Conservation (phyloP, 176 grass and related monocot genomes). For the Pontederia crassipes region DNA sequence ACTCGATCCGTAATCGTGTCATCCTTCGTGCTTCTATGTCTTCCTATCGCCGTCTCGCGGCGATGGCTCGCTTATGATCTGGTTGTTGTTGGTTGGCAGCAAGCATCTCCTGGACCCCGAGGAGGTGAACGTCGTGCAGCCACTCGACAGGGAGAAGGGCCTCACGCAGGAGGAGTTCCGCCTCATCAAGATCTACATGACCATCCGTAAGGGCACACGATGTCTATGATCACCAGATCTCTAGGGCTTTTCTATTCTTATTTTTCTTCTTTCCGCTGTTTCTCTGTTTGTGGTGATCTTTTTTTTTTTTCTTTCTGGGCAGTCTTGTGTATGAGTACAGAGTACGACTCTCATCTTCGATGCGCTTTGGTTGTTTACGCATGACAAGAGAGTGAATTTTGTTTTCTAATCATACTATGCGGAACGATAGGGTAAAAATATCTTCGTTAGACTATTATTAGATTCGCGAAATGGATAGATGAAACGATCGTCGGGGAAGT, state of each 20-base stretch:
- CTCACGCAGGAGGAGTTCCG: conserved; percentile 83
- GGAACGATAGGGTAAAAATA: too few relatives aligned
- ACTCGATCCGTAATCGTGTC: neutral
- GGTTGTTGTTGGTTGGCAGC: conserved; percentile 26
- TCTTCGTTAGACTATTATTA: too few relatives aligned
- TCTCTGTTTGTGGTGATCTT: too few relatives aligned
- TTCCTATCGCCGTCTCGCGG: neutral
- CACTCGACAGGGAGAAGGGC: conserved; percentile 64
- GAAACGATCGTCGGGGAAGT: too few relatives aligned
- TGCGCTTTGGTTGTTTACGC: too few relatives aligned
- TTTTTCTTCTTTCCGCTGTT: neutral
- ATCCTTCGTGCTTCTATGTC: neutral
- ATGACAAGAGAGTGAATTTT: too few relatives aligned
- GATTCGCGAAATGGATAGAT: too few relatives aligned
- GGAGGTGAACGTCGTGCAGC: conserved; percentile 60
- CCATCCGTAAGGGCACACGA: conserved; percentile 38
- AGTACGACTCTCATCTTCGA: too few relatives aligned
- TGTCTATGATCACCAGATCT: neutral
- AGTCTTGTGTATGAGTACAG: too few relatives aligned
- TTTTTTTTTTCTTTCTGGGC: too few relatives aligned
- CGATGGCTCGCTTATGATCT: neutral
- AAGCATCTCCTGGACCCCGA: conserved; percentile 83
- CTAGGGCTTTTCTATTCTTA: neutral
- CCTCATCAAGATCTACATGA: conserved; percentile 96
- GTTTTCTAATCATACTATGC: too few relatives aligned